Evolutionary conservation across 2,329 filamentous ascomycete species (phyloP).

Genomic region (Fusarium haematococcum): DNA sequence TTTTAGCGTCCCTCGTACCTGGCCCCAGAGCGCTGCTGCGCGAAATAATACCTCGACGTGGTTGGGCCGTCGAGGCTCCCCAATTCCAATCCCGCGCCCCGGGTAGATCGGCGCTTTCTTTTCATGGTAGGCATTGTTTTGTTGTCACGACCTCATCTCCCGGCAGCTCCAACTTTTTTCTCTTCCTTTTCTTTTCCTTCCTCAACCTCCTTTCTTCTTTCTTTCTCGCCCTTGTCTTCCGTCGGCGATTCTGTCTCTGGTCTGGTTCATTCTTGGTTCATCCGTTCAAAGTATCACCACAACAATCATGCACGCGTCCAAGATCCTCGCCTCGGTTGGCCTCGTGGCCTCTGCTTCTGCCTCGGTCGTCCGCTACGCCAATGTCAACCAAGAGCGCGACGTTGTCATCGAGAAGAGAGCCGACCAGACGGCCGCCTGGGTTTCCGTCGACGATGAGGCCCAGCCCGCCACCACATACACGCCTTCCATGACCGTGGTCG

Average conservation of each 20-base stretch:
- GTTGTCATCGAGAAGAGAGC: slow-evolving; percentile 42
- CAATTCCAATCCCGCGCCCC: slow-evolving; percentile 28
- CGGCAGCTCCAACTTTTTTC: slow-evolving; percentile 7
- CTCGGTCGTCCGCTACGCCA: slow-evolving; percentile 36
- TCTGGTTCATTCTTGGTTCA: background rate
- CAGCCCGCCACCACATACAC: slow-evolving; percentile 60
- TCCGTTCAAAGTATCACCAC: background rate
- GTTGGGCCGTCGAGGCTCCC: slow-evolving; percentile 26
- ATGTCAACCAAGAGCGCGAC: slow-evolving; percentile 24
- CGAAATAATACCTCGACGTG: slow-evolving; percentile 37
- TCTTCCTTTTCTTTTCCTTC: background rate
- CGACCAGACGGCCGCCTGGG: slow-evolving; percentile 61
- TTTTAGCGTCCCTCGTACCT: slow-evolving; percentile 6
- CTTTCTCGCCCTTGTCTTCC: slow-evolving; percentile 28
- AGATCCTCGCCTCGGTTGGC: slow-evolving; percentile 48
- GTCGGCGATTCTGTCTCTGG: slow-evolving; percentile 17
- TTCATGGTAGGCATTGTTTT: slow-evolving; percentile 9
- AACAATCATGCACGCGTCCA: slow-evolving; percentile 48
- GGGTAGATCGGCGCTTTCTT: slow-evolving; percentile 26
- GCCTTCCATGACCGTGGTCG: slow-evolving; percentile 59
- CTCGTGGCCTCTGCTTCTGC: slow-evolving; percentile 43
- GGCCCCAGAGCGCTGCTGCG: slow-evolving; percentile 16
- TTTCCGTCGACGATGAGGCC: slow-evolving; percentile 62
- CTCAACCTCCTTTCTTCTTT: slow-evolving; percentile 3
- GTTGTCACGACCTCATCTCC: slow-evolving; percentile 28